Base-by-base conservation (phyloP, 1,284 basidiomycete genomes). In the Ustilago shanxiensis region DNA sequence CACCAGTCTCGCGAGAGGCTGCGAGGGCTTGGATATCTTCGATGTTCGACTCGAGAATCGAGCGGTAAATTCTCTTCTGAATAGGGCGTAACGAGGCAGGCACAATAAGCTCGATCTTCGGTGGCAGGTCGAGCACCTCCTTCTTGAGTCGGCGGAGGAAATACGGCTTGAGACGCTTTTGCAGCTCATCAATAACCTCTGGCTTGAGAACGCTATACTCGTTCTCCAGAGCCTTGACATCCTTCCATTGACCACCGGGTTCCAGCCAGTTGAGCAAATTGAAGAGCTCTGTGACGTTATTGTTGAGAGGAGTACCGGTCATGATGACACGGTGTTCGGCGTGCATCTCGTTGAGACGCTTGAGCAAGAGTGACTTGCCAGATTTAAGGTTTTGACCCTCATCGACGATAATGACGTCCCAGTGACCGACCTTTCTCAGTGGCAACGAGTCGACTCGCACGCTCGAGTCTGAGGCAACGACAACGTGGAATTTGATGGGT, bases 241-340 rank as follows among this genome's bases (percentile, higher is more conserved):
- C 74, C 51, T 61, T 57, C 73, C 74, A 73, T 56, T 79, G 70
- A n/a, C 66, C 72, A 11, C 67, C 59, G 5, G 76, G 67, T 37
- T 76, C 65, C 35, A 79, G 69, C 73, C 70, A 82, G 51, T 80
- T 74, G 66, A 80, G 68, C 52, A 79, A 68, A 18, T 80, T 76
- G 72, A 79, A 81, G 53, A 83, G 76, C 70, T 99, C 96, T 59
- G 93, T 90, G 39, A 98, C 92, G 82, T 97, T 98, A 88, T 98
- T 98, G 86, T 99, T 98, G 59, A 99, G 87, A 1, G 96, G 96
- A 1, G 97, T 98, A 90, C 95, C 83, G 18, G 95, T 97, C 90
- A 98, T 92, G 60, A 98, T 91, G 49, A 98, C 89, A 20, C 94
- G 91, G 83, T 98, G 94, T 2, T 90, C 88, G 35, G 90, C 90